These are phyloP conservation scores for Fraxinus velutina DNA, from an alignment of 305 asterid species.

Conservation along the genomic window DNA sequence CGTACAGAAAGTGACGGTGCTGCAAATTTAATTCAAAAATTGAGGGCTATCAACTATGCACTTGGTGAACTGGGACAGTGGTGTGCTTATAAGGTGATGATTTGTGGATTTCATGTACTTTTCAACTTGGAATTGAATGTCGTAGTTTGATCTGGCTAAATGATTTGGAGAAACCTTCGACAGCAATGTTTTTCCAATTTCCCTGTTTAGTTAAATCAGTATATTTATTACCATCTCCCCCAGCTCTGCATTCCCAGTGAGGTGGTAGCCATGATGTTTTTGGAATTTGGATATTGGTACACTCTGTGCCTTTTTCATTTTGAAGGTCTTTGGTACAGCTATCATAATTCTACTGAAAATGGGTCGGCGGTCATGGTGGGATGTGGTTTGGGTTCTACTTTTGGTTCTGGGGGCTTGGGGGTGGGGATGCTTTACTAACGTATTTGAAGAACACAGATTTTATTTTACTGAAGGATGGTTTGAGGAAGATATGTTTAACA, in stretches of 20 bases:
- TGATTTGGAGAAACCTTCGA: conserved; percentile 6
- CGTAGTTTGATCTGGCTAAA: conserved; percentile 6
- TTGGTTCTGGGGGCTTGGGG: neutral
- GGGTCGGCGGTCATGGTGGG: conserved; percentile 8
- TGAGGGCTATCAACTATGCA: conserved; percentile 97
- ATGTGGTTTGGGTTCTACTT: conserved; percentile 15
- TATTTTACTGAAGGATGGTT: neutral
- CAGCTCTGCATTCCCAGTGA: neutral
- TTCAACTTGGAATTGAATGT: neutral
- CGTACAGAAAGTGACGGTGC: conserved; percentile 99
- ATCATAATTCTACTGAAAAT: conserved; percentile 6
- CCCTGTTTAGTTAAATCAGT: neutral
- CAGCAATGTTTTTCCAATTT: conserved; percentile 10
- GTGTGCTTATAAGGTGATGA: conserved; percentile 92
- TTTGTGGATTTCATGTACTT: conserved; percentile 10
- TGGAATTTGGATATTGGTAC: neutral
- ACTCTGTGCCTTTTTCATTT: neutral
- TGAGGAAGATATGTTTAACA: neutral
- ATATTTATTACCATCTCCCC: conserved; percentile 5
- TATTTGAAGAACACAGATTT: neutral
- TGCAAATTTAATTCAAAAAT: conserved; percentile 86
- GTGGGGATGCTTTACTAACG: neutral
- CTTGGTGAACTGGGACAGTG: conserved; percentile 99
- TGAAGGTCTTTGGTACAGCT: neutral
- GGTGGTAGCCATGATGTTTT: conserved; percentile 4